Base-by-base conservation (phyloP, 768 basidiomycete genomes). In the Rubroboletus satanas region DNA sequence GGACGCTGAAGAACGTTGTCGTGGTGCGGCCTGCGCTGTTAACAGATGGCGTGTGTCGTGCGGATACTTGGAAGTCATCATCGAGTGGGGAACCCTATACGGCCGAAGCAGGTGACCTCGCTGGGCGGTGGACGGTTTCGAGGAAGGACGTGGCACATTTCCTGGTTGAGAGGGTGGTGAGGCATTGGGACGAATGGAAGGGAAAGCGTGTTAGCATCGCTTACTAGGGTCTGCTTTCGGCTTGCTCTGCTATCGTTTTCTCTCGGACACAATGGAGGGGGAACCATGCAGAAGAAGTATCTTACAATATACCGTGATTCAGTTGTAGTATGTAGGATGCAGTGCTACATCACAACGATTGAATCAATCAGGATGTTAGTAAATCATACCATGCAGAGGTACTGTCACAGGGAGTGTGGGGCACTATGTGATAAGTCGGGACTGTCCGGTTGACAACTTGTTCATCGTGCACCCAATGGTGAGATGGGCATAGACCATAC, bases 91-190 rank as follows among this genome's bases (percentile, higher is more conserved):
- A 10, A 14, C 63, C 74, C 0, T 87, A 86, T 65, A 62, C 72
- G 21, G 75, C 76, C 10, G 71, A 68, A 12, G 79, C 75, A 32
- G 71, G 65, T 17, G 75, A 81, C n/a, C 11, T 81, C 11, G 7
- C 33, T 4, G 54, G 66, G 12, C 73, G 72, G 4, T 87, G 76
- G 62, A 78, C 77, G n/a, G 63, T 88, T 4, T 83, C 84, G 36
- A 75, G 85, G 62, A 75, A 72, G 60, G 86, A 88, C 62, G 82
- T 84, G 2, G 83, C 80, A 0, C 83, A 87, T 71, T 87, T 87
- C 66, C 62, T 88, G 14, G 79, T 75, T 4, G 78, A 85, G 45
- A 74, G 68, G 0, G 60, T 77, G 18, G 39, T 75, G 21, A 69
- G 71, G 47, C 63, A 75, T 18, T 85, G 86, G 87, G 63, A 74